Evolutionary conservation across 140 eudicot species (phyloP), one percentile per base, ranked within the genome.

Genomic region (Bidens hawaiensis): DNA sequence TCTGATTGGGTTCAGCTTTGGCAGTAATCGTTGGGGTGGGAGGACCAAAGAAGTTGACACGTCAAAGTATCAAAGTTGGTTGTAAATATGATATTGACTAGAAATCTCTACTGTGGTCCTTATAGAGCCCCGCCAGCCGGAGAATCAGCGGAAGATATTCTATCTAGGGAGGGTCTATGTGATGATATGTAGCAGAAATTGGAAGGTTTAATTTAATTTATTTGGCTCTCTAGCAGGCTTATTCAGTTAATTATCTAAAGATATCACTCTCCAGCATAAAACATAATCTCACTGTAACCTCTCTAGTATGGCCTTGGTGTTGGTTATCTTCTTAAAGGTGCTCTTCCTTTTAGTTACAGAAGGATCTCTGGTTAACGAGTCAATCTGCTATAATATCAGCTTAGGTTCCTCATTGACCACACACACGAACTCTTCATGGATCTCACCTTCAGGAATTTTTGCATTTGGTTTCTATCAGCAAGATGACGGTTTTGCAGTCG

Each of bases 391-490:
- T 46, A 64, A 76, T 68, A 72, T 80, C 25, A 71, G 51, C 64
- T 36, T 62, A 36, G 76, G 82, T 50, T 54, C 79, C 23, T 38
- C 70, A n/a, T 59, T 80, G 40, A 53, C 57, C 36, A 64, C 82
- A n/a, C 22, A 45, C 26, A 30, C 46, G 28, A 76, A 71, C 45
- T 23, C 68, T 19, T 64, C 82, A 25, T 80, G 91, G 91, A 24
- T 21, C 34, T 84, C 93, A 3, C 82, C 84, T 2, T 84, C 84
- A 3, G 76, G 84, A 16, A 49, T 60, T 17, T 84, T 52, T 70
- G 87, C 93, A 31, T 84, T 84, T 60, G 87, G 87, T 65, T 82
- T 82, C 71, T 70, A 60, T 64, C 58, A 26, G 36, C 70, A 69
- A 43, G 79, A 22, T 49, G 41, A 43, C 4, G 77, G 83, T 54